These are phyloP conservation scores for Monosporascus ibericus DNA, from an alignment of 2,329 filamentous ascomycete genomes.

Conservation along the genomic window DNA sequence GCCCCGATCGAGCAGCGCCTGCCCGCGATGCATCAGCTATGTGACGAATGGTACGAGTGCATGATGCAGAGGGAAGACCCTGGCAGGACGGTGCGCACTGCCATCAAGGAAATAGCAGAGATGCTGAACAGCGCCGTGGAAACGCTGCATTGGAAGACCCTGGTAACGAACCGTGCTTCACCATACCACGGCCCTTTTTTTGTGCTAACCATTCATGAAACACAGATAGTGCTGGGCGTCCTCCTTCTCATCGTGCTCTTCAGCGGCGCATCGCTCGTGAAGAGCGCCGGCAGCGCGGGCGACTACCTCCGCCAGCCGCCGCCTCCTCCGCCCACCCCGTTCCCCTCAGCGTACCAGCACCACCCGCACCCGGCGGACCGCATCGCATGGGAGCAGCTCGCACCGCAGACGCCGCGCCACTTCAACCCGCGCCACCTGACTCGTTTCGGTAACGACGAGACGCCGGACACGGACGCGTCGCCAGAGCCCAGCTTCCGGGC, in stretches of 20 bases:
- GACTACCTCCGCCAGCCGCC: constrained; percentile 15
- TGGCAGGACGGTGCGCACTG: constrained; percentile 73
- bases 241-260: constrained; percentile 22
- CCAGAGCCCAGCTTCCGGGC: constrained; percentile 28
- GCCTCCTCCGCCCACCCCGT: constrained; percentile 11
- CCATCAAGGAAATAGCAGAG: constrained; percentile 80
- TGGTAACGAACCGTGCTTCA: constrained; percentile 33
- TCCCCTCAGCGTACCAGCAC: constrained; percentile 11
- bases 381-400: constrained; percentile 22
- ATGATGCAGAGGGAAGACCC: constrained; percentile 78
- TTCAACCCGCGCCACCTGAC: constrained; percentile 11
- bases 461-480: constrained; percentile 44
- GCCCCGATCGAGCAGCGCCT: constrained; percentile 53
- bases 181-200: not conserved
- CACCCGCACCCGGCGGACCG: constrained; percentile 14
- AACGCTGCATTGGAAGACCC: constrained; percentile 76
- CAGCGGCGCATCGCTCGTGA: constrained; percentile 24
- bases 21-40: constrained; percentile 68
- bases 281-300: constrained; percentile 16
- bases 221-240: constrained; percentile 19
- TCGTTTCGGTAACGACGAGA: constrained; percentile 18
- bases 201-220: constrained; percentile 7
- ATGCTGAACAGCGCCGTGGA: constrained; percentile 94
- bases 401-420: constrained; percentile 23
- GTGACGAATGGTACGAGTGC: constrained; percentile 77